Percentiles rank a stretch among this genome's conserved stretches.
These are phyloP conservation scores for Warburgia ugandensis DNA, from an alignment of 164 flowering plant species.

Conservation along the genomic window DNA sequence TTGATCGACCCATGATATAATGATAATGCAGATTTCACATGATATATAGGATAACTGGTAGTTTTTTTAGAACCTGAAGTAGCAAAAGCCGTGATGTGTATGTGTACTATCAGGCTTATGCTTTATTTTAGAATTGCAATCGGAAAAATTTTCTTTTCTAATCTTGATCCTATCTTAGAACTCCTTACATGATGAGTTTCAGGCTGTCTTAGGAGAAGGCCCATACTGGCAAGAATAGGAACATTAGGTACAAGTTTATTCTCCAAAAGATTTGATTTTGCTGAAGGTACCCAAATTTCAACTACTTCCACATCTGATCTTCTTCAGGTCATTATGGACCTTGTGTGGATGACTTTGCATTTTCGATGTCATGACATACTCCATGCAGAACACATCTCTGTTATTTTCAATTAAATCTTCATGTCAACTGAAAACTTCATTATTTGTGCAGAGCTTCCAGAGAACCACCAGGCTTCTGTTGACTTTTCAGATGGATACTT, in stretches of 20 bases:
- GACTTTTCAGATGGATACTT: constrained; percentile 78
- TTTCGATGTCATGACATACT: not conserved
- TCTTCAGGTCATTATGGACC: not conserved
- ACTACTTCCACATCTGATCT: too few relatives aligned
- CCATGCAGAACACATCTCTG: not conserved
- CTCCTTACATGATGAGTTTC: constrained; percentile 6
- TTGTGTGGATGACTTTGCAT: not conserved
- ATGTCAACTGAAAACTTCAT: not conserved
- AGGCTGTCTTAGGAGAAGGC: constrained; percentile 46
- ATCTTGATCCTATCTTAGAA: not conserved
- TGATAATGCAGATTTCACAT: not conserved
- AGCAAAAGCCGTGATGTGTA: not conserved
- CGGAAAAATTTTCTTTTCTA: not conserved
- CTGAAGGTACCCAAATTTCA: constrained; percentile 40
- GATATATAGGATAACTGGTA: not conserved
- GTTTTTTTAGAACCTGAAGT: not conserved
- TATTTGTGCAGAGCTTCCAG: constrained; percentile 47
- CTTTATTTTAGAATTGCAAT: not conserved
- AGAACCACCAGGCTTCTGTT: constrained; percentile 50
- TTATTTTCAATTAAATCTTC: not conserved
- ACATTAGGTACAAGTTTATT: constrained; percentile 33
- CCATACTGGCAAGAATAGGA: constrained; percentile 51
- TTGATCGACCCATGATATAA: not conserved
- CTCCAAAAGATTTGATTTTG: constrained; percentile 37
- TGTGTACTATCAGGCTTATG: not conserved